Evolutionary conservation across 495 filamentous ascomycete species (phyloP).

Genomic region (Letharia columbiana): DNA sequence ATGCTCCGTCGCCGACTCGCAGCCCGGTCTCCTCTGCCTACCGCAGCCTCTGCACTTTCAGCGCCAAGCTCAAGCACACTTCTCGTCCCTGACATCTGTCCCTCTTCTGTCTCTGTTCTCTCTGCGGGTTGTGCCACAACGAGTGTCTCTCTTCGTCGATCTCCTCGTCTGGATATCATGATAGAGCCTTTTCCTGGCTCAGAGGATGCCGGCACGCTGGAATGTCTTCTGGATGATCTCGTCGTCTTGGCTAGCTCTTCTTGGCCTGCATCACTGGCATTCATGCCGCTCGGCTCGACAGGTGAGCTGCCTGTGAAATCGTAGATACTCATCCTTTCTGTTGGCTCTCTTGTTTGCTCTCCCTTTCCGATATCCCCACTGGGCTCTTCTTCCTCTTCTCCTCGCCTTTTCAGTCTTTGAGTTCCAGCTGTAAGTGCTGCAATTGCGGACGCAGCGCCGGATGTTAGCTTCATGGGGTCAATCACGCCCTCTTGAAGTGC

Average conservation of each 20-base stretch:
- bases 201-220: slow-evolving; percentile 17
- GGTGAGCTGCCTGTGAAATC: slow-evolving; percentile 25
- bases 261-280: slow-evolving; percentile 4
- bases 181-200: slow-evolving; percentile 16
- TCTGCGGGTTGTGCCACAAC: slow-evolving; percentile 20
- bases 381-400: background rate
- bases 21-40: slow-evolving; percentile 26
- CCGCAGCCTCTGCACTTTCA: slow-evolving; percentile 5
- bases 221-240: slow-evolving; percentile 24
- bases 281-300: background rate
- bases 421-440: slow-evolving; percentile 18
- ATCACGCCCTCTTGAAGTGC: slow-evolving; percentile 9
- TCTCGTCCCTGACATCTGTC: slow-evolving; percentile 14
- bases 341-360: slow-evolving; percentile 7
- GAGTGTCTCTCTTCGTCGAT: slow-evolving; percentile 13
- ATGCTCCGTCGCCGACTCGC: slow-evolving; percentile 43
- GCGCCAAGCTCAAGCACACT: slow-evolving; percentile 16
- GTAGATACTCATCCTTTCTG: slow-evolving; percentile 16
- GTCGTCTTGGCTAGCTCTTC: slow-evolving; percentile 10
- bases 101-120: slow-evolving; percentile 22
- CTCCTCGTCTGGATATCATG: slow-evolving; percentile 14
- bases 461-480: background rate
- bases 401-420: slow-evolving; percentile 5
- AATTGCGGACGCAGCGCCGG: slow-evolving; percentile 20
- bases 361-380: background rate